Evolutionary conservation across 2,329 filamentous ascomycete genomes (phyloP).

Genomic region (Purpureocillium lavendulum): DNA sequence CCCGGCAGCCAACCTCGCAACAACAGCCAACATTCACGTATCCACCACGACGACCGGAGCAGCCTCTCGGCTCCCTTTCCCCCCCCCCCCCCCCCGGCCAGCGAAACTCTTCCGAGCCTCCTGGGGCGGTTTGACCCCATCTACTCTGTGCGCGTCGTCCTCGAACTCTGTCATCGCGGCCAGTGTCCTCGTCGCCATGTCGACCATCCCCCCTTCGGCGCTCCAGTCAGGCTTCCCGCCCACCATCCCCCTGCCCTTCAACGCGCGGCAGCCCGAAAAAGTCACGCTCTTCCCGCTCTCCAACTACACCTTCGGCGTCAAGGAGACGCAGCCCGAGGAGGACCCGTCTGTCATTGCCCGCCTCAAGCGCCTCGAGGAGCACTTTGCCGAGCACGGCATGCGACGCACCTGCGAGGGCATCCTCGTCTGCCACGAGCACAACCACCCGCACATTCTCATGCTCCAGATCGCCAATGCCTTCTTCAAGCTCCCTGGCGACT

Average conservation of each 20-base stretch:
- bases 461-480: slow-evolving; percentile 98
- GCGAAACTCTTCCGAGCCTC: no score
- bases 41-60: no score
- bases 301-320: slow-evolving; percentile 98
- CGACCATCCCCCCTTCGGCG: slow-evolving; percentile 68
- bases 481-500: slow-evolving; percentile 97
- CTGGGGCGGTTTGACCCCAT: no score
- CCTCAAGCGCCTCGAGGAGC: slow-evolving; percentile 88
- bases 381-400: slow-evolving; percentile 91
- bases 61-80: no score
- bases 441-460: slow-evolving; percentile 98
- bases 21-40: no score
- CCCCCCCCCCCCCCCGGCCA: no score
- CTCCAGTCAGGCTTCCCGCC: slow-evolving; percentile 74
- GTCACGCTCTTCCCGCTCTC: slow-evolving; percentile 91
- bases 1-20: no score
- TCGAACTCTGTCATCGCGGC: no score
- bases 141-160: no score
- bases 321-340: slow-evolving; percentile 96
- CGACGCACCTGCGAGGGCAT: slow-evolving; percentile 94
- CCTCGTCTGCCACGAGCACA: slow-evolving; percentile 96
- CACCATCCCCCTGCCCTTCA: slow-evolving; percentile 73
- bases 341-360: slow-evolving; percentile 92
- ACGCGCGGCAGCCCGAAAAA: slow-evolving; percentile 78
- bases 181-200: no score